Percentiles rank a stretch among this genome's conserved stretches.
Evolutionary conservation across 2,329 filamentous ascomycete genomes (phyloP).

Genomic region (Monilinia laxa): DNA sequence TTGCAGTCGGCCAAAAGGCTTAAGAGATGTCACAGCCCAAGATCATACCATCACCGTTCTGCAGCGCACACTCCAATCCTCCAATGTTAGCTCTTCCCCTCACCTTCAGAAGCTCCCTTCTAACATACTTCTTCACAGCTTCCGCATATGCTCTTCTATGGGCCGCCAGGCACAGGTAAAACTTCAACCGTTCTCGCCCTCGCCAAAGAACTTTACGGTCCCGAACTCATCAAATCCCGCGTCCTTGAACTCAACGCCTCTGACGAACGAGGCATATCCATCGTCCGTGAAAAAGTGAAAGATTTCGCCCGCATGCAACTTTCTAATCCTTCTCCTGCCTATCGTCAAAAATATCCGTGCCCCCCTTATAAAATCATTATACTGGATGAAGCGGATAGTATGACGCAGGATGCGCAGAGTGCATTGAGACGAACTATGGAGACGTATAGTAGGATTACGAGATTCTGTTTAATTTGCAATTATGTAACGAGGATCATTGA

Average conservation of each 20-base stretch:
- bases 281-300: constrained; percentile 97
- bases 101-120: constrained; percentile 5
- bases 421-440: constrained; percentile 96
- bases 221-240: constrained; percentile 85
- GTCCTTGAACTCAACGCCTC: constrained; percentile 99
- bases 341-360: constrained; percentile 77
- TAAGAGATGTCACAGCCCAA: constrained; percentile 94
- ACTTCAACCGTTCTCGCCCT: constrained; percentile 96
- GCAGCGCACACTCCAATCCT: constrained; percentile 87
- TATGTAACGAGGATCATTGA: constrained; percentile 99
- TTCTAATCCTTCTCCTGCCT: constrained; percentile 66
- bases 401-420: constrained; percentile 97
- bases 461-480: constrained; percentile 97
- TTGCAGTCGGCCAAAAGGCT: constrained; percentile 75
- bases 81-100: constrained; percentile 61
- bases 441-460: constrained; percentile 92
- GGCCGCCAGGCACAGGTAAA: constrained; percentile 95
- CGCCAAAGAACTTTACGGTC: constrained; percentile 95
- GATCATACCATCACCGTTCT: constrained; percentile 95
- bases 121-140: constrained; percentile 53
- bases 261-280: constrained; percentile 95
- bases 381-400: constrained; percentile 95
- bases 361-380: constrained; percentile 99
- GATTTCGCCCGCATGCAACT: constrained; percentile 96
- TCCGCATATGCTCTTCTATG: constrained; percentile 99